Conservation (phyloP, 208 protist species). For the Entamoeba nuttalli region DNA sequence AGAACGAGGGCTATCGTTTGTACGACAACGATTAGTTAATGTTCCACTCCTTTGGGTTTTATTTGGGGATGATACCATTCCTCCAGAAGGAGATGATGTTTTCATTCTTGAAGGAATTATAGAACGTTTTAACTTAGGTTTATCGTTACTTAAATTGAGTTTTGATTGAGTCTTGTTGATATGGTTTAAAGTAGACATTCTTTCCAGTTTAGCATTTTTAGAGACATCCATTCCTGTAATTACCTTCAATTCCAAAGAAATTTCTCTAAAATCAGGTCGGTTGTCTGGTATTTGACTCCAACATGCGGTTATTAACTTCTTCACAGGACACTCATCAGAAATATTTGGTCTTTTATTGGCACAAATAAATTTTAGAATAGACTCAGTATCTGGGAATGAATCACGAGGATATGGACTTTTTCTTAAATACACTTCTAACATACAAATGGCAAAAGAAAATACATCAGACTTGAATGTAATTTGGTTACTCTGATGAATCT, state of each 20-base stretch:
- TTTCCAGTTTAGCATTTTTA: too few relatives aligned
- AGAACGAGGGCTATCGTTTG: too few relatives aligned
- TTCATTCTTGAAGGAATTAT: too few relatives aligned
- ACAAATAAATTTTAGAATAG: neutral
- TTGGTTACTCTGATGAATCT: neutral
- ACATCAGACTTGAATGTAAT: neutral
- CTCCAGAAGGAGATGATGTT: too few relatives aligned
- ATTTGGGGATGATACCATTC: too few relatives aligned
- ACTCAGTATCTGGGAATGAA: neutral
- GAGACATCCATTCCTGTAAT: too few relatives aligned
- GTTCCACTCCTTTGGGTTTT: too few relatives aligned
- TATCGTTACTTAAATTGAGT: too few relatives aligned
- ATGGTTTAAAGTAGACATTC: too few relatives aligned
- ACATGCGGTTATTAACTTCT: neutral
- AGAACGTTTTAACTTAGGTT: too few relatives aligned
- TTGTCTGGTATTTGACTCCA: neutral
- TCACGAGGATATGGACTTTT: neutral
- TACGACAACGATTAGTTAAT: too few relatives aligned
- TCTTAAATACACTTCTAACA: neutral
- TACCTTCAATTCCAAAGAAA: neutral
- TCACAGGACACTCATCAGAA: neutral
- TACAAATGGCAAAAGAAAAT: neutral
- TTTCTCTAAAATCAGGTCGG: neutral
- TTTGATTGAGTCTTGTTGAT: too few relatives aligned
- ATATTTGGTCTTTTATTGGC: neutral